phyloP scores from a whole-genome alignment of 257 asterid genomes.

The Penstemon davidsonii region DNA sequence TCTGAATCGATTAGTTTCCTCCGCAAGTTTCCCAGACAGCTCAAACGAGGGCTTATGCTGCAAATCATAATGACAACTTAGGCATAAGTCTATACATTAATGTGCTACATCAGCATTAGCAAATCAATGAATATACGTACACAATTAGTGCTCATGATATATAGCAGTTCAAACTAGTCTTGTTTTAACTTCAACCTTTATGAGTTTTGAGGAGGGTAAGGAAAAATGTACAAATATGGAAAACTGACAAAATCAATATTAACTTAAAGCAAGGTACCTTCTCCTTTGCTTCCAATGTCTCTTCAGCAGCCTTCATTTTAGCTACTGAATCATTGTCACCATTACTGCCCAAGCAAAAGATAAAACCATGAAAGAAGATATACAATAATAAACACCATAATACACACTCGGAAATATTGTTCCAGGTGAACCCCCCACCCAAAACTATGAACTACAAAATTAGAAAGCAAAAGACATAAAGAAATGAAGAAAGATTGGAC shows the following conservation, averaged over 20 bases:
- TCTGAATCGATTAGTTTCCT: slow-evolving; percentile 88
- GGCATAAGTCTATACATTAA: slow-evolving; percentile 10
- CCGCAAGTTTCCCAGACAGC: slow-evolving; percentile 99
- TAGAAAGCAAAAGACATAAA: no score
- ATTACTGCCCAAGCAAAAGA: slow-evolving; percentile 50
- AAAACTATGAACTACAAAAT: no score
- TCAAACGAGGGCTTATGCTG: slow-evolving; percentile 97
- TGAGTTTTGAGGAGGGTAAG: background rate
- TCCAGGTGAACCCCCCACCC: no score
- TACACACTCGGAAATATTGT: no score
- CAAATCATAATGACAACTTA: slow-evolving; percentile 29
- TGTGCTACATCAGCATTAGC: slow-evolving; percentile 1
- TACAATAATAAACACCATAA: no score
- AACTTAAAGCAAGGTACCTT: slow-evolving; percentile 44
- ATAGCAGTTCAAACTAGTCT: background rate
- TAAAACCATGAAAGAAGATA: background rate
- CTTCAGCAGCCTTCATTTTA: slow-evolving; percentile 85
- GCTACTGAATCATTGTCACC: slow-evolving; percentile 66
- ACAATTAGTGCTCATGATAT: slow-evolving; percentile 18
- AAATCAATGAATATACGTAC: background rate
- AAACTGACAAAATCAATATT: slow-evolving; percentile 2
- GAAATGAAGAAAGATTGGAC: no score
- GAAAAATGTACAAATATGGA: slow-evolving; percentile 11
- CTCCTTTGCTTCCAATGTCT: slow-evolving; percentile 72
- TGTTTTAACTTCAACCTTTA: background rate